A percentile compares a stretch with the other conserved stretches of the same genome.
Evolutionary conservation across 192 early-diverging fungal genomes (phyloP).

Genomic region (Oehlia diaphana): DNA sequence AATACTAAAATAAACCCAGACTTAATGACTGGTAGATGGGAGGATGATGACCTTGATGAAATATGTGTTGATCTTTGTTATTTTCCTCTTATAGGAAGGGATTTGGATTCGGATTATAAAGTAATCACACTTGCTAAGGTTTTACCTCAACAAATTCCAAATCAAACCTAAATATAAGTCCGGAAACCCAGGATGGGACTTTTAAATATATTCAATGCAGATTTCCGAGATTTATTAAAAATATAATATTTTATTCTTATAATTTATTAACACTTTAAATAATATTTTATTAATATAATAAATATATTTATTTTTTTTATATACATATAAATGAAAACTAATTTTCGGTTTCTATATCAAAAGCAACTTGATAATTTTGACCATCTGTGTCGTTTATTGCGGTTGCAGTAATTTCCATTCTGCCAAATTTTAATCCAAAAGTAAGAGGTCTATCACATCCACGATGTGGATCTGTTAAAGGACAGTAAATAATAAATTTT

Average conservation of each 20-base stretch:
- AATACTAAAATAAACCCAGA: neutral
- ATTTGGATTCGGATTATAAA: neutral
- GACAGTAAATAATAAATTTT: no score
- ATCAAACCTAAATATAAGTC: no score
- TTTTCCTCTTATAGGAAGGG: neutral
- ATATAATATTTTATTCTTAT: no score
- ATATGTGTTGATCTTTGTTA: neutral
- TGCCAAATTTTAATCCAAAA: slow-evolving; percentile 8
- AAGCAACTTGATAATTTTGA: slow-evolving; percentile 2
- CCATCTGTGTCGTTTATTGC: neutral
- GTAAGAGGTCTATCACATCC: neutral
- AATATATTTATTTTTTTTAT: no score
- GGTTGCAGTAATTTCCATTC: slow-evolving; percentile 12
- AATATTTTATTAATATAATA: no score
- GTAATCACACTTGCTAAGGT: neutral
- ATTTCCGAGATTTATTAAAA: no score
- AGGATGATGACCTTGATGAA: neutral
- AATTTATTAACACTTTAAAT: no score
- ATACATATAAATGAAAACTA: no score
- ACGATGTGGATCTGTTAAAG: no score
- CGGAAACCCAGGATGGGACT: no score
- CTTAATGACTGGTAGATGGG: neutral
- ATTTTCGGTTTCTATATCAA: neutral
- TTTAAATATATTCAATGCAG: no score
- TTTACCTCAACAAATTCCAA: no score